These are phyloP conservation scores for Cryptosporidium xiaoi DNA, from an alignment of 169 alveolate genomes.

Conservation along the genomic window DNA sequence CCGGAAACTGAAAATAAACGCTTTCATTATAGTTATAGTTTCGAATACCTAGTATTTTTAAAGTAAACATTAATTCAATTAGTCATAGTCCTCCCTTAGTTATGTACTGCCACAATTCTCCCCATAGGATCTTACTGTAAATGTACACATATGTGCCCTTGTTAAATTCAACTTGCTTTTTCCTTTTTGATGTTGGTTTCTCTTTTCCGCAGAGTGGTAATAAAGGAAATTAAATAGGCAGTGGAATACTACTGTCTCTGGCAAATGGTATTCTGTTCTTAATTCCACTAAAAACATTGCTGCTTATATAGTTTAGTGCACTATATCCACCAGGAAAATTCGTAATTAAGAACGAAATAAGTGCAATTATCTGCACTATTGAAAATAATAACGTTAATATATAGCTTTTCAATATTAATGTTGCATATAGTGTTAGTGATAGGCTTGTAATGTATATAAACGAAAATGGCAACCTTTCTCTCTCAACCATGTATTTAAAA, in stretches of 20 bases:
- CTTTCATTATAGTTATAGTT: too few species aligned
- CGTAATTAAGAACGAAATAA: constrained; percentile 79
- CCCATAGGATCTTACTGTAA: too few species aligned
- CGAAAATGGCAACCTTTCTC: constrained; percentile 80
- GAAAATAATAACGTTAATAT: constrained; percentile 79
- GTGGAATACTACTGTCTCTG: constrained; percentile 7
- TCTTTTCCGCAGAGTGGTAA: not conserved
- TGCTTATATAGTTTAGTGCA: constrained; percentile 36
- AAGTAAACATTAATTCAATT: too few species aligned
- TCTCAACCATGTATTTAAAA: constrained; percentile 30
- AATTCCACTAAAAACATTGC: constrained; percentile 6
- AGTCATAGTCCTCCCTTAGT: too few species aligned
- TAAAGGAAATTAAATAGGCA: constrained; percentile 34
- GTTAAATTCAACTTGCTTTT: too few species aligned
- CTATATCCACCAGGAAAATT: constrained; percentile 80
- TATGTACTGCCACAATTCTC: too few species aligned
- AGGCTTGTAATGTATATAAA: constrained; percentile 76
- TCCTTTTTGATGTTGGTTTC: too few species aligned
- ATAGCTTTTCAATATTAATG: constrained; percentile 78
- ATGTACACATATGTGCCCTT: too few species aligned
- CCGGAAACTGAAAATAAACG: too few species aligned
- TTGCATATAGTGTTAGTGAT: constrained; percentile 79
- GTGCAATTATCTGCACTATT: constrained; percentile 77
- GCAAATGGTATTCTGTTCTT: constrained; percentile 15
- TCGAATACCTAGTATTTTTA: too few species aligned